A percentile compares a stretch with the other conserved stretches of the same genome.
Conservation (phyloP, 1,284 basidiomycete genomes). For the Austroboletus novae-zelandiae region DNA sequence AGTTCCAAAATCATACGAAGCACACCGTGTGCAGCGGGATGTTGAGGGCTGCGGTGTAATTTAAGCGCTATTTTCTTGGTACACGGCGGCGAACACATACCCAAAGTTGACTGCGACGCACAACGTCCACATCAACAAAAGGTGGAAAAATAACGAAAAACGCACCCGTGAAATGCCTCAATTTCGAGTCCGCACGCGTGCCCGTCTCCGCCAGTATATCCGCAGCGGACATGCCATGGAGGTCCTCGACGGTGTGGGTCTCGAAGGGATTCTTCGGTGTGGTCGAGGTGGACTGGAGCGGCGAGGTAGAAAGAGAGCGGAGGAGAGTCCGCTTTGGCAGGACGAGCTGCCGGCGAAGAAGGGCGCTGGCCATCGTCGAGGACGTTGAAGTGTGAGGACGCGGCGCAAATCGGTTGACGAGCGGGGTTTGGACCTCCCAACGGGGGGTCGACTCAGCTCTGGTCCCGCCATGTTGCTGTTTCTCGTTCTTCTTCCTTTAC, state of each 20-base stretch:
- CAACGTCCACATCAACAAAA: slow-evolving; percentile 6
- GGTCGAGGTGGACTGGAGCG: slow-evolving; percentile 18
- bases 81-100: slow-evolving; percentile 37
- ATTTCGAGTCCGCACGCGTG: slow-evolving; percentile 71
- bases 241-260: slow-evolving; percentile 74
- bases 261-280: slow-evolving; percentile 51
- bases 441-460: slow-evolving; percentile 22
- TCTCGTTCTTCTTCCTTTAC: slow-evolving; percentile 6
- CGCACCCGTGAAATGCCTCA: slow-evolving; percentile 90
- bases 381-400: slow-evolving; percentile 2
- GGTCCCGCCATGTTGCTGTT: slow-evolving; percentile 5
- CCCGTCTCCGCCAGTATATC: slow-evolving; percentile 80
- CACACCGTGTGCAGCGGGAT: slow-evolving; percentile 98
- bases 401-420: slow-evolving; percentile 26
- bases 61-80: background rate
- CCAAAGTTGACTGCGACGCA: slow-evolving; percentile 81
- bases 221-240: slow-evolving; percentile 74
- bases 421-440: slow-evolving; percentile 15
- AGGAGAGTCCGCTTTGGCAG: slow-evolving; percentile 26
- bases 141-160: slow-evolving; percentile 14
- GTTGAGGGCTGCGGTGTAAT: slow-evolving; percentile 72
- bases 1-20: slow-evolving; percentile 96
- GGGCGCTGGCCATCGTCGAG: slow-evolving; percentile 31
- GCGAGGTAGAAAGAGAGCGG: slow-evolving; percentile 29
- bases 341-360: slow-evolving; percentile 44